These are phyloP conservation scores for Saposhnikovia divaricata DNA, from an alignment of 129 eudicot species.

Conservation along the genomic window DNA sequence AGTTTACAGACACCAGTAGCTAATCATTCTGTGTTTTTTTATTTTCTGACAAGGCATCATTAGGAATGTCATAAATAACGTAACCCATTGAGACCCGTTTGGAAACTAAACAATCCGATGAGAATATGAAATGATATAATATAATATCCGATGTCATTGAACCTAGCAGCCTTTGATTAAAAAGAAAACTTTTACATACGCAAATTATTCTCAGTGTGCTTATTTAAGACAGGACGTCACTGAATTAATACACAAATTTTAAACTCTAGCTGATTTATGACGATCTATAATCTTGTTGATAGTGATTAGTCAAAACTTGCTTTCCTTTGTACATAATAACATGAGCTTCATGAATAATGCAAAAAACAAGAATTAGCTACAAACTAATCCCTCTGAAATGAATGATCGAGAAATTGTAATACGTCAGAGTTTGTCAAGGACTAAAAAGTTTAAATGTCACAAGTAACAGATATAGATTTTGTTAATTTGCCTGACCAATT, in stretches of 20 bases:
- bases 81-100: background rate
- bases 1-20: slow-evolving; percentile 8
- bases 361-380: background rate
- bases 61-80: background rate
- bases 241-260: background rate
- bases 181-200: background rate
- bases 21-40: background rate
- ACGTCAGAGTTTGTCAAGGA: background rate
- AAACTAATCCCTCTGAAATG: background rate
- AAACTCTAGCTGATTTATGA: background rate
- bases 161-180: background rate
- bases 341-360: background rate
- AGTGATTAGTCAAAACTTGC: background rate
- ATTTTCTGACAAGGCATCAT: background rate
- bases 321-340: background rate
- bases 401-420: background rate
- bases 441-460: background rate
- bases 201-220: background rate
- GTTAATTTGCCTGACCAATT: background rate
- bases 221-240: background rate
- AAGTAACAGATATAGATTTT: background rate
- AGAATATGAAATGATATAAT: background rate
- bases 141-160: background rate
- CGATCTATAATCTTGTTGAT: background rate
- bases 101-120: background rate